Evolutionary conservation across 306 rosid species (phyloP), one percentile per base, ranked within the genome.

Genomic region (Castanea mollissima): DNA sequence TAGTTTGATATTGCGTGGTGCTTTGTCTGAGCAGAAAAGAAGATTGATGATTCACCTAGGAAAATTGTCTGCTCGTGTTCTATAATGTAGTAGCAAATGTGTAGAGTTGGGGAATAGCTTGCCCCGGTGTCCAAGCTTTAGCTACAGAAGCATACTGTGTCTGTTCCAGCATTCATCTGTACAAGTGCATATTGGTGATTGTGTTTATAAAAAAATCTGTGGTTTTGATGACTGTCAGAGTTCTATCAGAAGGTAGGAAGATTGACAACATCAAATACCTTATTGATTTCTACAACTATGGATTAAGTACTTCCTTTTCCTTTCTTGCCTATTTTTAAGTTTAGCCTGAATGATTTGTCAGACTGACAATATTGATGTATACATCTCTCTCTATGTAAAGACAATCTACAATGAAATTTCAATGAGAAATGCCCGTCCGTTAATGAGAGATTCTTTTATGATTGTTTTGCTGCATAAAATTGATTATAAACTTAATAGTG

Each of bases 11-110:
- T 62, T 79, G 65, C 64, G 38, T 74, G 73, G 70, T 19, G 65
- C 20, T 58, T 75, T 78, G 70, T 65, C 41, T 80, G 71, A 86
- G 86, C 95, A 94, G 99, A 90, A 69, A 91, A 94, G 87, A 94
- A 91, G 92, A 69, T 91, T 67, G 99, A 91, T 82, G 94, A 94
- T 86, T 76, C 88, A 29, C 91, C 96, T 14, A 89, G 87, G 89
- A 94, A 94, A 86, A 91, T 88, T 68, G 90, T 89, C 65, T 94
- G 99, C 78, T 88, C 97, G 10, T 94, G 99, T 91, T 87, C 93
- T 74, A 94, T 94, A 81, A 25, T 94, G 89, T 94, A 93, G 92
- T 86, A 87, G 74, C 58, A 74, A 79, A 69, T 62, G 62, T 56
- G 34, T 52, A 73, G 55, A 60, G 85, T 62, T 83, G 84, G 79